Evolutionary conservation across 805 yeast genomes (phyloP).

Genomic region (Ogataea methylovora): DNA sequence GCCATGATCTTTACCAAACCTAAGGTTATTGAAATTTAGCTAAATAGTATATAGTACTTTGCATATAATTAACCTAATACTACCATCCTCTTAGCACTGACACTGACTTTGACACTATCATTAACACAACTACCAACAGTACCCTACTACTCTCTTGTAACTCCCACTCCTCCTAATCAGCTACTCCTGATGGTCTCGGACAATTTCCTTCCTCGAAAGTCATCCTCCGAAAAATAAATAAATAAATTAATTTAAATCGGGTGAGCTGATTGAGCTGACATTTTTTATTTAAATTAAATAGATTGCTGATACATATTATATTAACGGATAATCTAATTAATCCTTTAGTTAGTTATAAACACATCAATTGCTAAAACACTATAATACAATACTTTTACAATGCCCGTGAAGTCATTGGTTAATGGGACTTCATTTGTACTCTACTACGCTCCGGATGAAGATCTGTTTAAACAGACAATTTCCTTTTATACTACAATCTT

Average conservation of each 20-base stretch:
- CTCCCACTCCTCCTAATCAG: no score
- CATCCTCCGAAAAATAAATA: no score
- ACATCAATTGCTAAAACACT: no score
- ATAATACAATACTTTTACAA: neutral
- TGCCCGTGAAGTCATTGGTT: constrained; percentile 33
- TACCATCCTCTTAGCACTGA: neutral
- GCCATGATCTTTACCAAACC: constrained; percentile 40
- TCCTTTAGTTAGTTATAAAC: no score
- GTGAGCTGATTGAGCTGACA: no score
- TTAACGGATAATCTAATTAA: no score
- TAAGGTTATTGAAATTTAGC: constrained; percentile 18
- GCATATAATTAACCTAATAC: neutral
- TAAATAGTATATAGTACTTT: neutral
- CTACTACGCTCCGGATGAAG: constrained; percentile 42
- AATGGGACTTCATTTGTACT: constrained; percentile 50
- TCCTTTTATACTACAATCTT: constrained; percentile 49
- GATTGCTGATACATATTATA: no score
- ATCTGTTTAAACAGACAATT: constrained; percentile 37
- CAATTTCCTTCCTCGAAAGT: no score
- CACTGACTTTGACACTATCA: neutral
- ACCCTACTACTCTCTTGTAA: no score
- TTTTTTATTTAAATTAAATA: no score
- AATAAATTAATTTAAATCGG: no score
- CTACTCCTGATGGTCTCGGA: no score
- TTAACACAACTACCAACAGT: neutral